Percentiles rank a stretch among this genome's conserved stretches.
phyloP scores from a whole-genome alignment of 202 grass and related monocot genomes.

The Zizania palustris region DNA sequence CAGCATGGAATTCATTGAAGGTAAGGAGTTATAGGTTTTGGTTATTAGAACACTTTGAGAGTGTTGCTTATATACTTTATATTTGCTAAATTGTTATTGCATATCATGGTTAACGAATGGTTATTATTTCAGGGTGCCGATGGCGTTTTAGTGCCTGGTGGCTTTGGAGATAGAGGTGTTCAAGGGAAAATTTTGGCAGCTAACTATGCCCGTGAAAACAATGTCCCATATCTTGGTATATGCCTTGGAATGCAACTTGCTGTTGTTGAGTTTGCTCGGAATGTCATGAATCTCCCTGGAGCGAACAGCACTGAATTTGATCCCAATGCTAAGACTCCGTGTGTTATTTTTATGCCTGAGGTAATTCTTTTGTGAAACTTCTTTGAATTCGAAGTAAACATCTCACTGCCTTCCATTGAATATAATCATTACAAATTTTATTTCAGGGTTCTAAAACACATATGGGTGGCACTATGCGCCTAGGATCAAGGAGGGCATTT shows the following conservation, averaged over 20 bases:
- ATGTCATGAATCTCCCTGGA: constrained; percentile 48
- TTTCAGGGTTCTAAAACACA: constrained; percentile 52
- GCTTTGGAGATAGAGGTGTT: constrained; percentile 50
- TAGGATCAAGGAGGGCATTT: constrained; percentile 58
- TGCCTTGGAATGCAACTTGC: constrained; percentile 58
- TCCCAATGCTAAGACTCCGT: constrained; percentile 45
- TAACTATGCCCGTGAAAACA: constrained; percentile 58
- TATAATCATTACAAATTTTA: no score
- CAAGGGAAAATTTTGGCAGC: constrained; percentile 62
- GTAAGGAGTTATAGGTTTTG: constrained; percentile 33
- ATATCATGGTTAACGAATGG: no score
- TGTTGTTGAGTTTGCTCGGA: constrained; percentile 56
- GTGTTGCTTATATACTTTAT: not conserved
- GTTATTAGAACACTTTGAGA: not conserved
- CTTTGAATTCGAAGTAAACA: no score
- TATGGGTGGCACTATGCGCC: constrained; percentile 63
- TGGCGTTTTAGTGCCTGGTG: constrained; percentile 42
- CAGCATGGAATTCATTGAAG: constrained; percentile 79
- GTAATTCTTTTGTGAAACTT: constrained; percentile 28
- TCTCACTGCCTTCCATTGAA: no score
- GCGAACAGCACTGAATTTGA: constrained; percentile 68
- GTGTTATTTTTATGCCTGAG: constrained; percentile 63
- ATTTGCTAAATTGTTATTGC: no score
- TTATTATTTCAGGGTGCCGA: constrained; percentile 47
- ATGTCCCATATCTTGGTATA: constrained; percentile 41